Evolutionary conservation across 148 eudicot genomes (phyloP), one percentile per base, ranked within the genome.

Genomic region (Spergularia marina): DNA sequence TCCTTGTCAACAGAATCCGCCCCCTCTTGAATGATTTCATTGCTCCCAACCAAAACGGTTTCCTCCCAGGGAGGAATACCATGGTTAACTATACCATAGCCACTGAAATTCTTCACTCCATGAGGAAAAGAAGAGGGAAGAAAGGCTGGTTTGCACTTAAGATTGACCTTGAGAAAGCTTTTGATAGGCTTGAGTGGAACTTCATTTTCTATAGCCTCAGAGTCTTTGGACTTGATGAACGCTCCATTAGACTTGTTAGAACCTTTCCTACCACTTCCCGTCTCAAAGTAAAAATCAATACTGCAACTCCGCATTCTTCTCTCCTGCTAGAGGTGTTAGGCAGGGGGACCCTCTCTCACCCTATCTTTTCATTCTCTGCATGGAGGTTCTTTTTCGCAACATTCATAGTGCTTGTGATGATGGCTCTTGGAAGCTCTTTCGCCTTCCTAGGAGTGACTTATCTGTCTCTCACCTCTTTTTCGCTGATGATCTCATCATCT

Each of bases 301-400:
- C 0, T 3, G 0, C 4, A 5, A 4, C 5, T 3, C 41, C 2
- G 4, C 5, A 10, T 1, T 0, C 4, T 63, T 63, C 44, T 14
- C 8, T 0, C 67, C 67, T 20, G 10, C 67, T 30, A 25, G 67
- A 63, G 67, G 67, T 2, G 30, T 63, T 63, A 63, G 67, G 12
- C 67, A 30, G 17, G 67, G 67, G 15, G 67, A 30, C 44, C 67
- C 67, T 5, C 44, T 63, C 13, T 63, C 44, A 10, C 67, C 67
- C 11, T 63, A 63, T 13, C 15, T 63, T 14, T 63, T 63, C 44
- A 63, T 63, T 36, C 8, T 63, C 15, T 63, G 67, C 15, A 67
- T 67, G 71, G 54, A 67, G 0, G 1, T 16, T 5, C 53, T 67
- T 3, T 67, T 54, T 41, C 5, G 53, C 0, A 6, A 14, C 0